Conservation (phyloP, 257 asterid species). For the Nicotiana paniculata region DNA sequence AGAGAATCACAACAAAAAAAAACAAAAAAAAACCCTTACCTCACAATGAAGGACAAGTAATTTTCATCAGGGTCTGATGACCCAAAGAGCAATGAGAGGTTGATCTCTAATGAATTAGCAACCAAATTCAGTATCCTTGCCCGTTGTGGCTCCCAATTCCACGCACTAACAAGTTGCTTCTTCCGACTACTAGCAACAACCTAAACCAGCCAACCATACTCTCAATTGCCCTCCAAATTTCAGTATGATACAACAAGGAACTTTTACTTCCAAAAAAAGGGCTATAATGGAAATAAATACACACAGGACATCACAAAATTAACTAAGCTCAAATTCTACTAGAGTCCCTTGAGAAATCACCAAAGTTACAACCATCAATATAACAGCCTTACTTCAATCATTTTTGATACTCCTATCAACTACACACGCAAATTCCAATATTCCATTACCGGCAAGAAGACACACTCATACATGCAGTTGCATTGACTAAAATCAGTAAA, state of each 20-base stretch:
- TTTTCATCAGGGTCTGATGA: conserved; percentile 86
- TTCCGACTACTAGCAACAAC: conserved; percentile 58
- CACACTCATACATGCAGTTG: not conserved
- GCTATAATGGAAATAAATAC: conserved; percentile 1
- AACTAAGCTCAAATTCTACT: not conserved
- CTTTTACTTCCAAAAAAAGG: not conserved
- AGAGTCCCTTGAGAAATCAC: not conserved
- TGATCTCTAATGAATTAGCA: conserved; percentile 84
- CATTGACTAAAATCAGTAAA: not conserved
- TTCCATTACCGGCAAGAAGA: not conserved
- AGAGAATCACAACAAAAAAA: not conserved
- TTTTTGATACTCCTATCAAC: not conserved
- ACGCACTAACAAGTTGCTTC: conserved; percentile 52
- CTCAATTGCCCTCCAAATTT: not conserved
- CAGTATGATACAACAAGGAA: not conserved
- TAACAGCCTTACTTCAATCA: not conserved
- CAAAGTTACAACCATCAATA: not conserved
- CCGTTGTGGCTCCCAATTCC: conserved; percentile 90
- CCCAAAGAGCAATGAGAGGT: conserved; percentile 82
- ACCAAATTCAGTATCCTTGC: conserved; percentile 65
- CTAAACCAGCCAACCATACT: conserved; percentile 33
- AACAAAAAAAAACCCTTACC: conserved; percentile 36
- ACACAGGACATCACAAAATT: not conserved
- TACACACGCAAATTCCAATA: not conserved
- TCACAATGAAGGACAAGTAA: conserved; percentile 76